Conservation (phyloP, 2,329 filamentous ascomycete species). For the Phaeoacremonium minimum region DNA sequence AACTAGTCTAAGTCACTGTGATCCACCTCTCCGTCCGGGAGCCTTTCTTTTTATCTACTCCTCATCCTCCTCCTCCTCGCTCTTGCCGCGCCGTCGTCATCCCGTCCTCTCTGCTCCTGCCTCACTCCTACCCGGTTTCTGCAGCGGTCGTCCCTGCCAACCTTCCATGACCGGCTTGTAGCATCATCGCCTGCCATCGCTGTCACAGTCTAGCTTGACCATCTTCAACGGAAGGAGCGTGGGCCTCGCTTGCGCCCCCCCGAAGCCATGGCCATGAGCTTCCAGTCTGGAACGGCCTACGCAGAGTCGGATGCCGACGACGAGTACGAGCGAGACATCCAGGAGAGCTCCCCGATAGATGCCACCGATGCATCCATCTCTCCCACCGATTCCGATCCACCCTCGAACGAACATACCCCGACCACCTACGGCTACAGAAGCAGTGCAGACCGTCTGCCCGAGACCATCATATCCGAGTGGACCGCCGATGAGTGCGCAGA, state of each 20-base stretch:
- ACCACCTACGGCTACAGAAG: conserved; percentile 69
- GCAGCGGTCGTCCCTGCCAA: no score
- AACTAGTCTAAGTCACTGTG: no score
- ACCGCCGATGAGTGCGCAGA: conserved; percentile 84
- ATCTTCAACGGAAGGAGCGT: no score
- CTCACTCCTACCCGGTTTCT: no score
- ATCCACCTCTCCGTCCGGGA: no score
- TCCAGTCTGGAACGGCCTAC: conserved; percentile 65
- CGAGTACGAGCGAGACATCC: conserved; percentile 73
- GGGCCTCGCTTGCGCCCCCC: neutral
- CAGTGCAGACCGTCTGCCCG: conserved; percentile 63
- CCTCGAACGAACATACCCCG: conserved; percentile 70
- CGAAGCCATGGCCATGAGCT: conserved; percentile 41
- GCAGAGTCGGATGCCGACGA: conserved; percentile 79
- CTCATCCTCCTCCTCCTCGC: no score
- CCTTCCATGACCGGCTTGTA: no score
- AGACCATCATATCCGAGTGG: conserved; percentile 76
- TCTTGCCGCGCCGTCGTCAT: no score
- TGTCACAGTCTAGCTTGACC: no score
- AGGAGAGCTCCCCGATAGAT: conserved; percentile 62
- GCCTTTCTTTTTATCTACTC: no score
- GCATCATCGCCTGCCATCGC: no score
- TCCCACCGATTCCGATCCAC: conserved; percentile 67
- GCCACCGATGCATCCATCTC: conserved; percentile 64
- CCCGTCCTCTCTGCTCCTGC: no score